Evolutionary conservation across 2,329 filamentous ascomycete genomes (phyloP).

Genomic region (Podosphaera fusca): DNA sequence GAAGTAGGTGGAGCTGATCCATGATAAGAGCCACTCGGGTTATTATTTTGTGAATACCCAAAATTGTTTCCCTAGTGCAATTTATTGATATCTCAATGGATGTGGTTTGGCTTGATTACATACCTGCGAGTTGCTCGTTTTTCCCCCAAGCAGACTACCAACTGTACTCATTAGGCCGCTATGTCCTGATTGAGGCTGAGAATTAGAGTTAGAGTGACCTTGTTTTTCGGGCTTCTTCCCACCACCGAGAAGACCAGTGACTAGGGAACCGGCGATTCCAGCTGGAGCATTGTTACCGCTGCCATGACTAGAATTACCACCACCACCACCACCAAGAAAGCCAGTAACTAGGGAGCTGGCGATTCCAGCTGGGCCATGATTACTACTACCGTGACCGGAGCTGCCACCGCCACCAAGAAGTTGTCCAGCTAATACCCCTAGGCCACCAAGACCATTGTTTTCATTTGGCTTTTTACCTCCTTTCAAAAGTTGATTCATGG

Average conservation of each 20-base stretch:
- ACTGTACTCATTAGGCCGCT: neutral
- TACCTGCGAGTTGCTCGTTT: slow-evolving; percentile 4
- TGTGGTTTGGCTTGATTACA: neutral
- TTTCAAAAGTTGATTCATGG: slow-evolving; percentile 17
- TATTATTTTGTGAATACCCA: slow-evolving; percentile 32
- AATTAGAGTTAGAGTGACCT: slow-evolving; percentile 19
- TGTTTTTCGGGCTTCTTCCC: slow-evolving; percentile 20
- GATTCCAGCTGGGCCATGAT: slow-evolving; percentile 6
- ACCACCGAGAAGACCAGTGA: neutral
- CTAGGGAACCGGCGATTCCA: neutral
- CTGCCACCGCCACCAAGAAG: slow-evolving; percentile 11
- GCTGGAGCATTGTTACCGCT: slow-evolving; percentile 9
- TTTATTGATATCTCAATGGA: neutral
- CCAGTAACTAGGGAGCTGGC: neutral
- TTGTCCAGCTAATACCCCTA: slow-evolving; percentile 18
- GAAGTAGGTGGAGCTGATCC: slow-evolving; percentile 39
- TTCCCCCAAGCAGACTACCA: slow-evolving; percentile 12
- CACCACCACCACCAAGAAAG: slow-evolving; percentile 2
- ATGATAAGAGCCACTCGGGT: slow-evolving; percentile 28
- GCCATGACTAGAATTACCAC: slow-evolving; percentile 4
- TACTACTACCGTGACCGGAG: slow-evolving; percentile 5
- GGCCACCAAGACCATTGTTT: slow-evolving; percentile 9
- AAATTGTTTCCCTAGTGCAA: slow-evolving; percentile 26
- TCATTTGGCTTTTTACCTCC: slow-evolving; percentile 8
- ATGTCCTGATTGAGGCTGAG: slow-evolving; percentile 4